Conservation (phyloP, 2,329 filamentous ascomycete species). For the Cryphonectria naterciae region DNA sequence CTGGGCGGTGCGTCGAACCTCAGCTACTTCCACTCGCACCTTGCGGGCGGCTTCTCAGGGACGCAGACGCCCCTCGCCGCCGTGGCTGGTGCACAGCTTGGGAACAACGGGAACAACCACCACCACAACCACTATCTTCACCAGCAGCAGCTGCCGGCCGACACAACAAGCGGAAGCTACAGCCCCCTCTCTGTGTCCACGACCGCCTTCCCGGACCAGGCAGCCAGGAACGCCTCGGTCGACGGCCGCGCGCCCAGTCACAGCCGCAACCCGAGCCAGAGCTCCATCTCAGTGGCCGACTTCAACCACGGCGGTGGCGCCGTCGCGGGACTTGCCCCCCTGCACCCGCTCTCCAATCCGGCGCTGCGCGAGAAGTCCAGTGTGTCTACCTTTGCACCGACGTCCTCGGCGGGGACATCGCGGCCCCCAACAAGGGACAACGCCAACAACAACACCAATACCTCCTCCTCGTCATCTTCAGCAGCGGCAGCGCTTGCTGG, state of each 20-base stretch:
- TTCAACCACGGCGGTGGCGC: constrained; percentile 35
- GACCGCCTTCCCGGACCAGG: constrained; percentile 16
- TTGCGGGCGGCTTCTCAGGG: constrained; percentile 72
- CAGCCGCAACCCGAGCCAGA: constrained; percentile 50
- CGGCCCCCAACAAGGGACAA: constrained; percentile 62
- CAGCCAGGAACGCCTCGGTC: constrained; percentile 14
- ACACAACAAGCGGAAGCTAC: constrained; percentile 36
- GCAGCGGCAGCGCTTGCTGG: constrained; percentile 36
- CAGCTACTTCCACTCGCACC: constrained; percentile 81
- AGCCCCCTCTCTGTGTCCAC: constrained; percentile 32
- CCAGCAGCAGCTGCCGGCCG: constrained; percentile 35
- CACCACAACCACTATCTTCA: neutral
- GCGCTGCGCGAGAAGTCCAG: constrained; percentile 61
- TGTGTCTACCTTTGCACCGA: constrained; percentile 64
- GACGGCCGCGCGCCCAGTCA: constrained; percentile 39
- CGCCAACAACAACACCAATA: constrained; percentile 36
- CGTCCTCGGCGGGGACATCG: constrained; percentile 53
- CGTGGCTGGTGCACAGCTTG: constrained; percentile 71
- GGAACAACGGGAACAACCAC: constrained; percentile 42
- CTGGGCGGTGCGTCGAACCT: constrained; percentile 76
- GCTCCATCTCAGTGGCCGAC: constrained; percentile 52
- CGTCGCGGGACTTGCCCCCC: constrained; percentile 16
- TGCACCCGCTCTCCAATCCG: constrained; percentile 30
- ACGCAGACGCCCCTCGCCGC: constrained; percentile 80
- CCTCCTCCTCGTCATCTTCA: constrained; percentile 10